Base-by-base conservation (phyloP, 2,329 filamentous ascomycete species). In the Dryadomyces sulphureus region DNA sequence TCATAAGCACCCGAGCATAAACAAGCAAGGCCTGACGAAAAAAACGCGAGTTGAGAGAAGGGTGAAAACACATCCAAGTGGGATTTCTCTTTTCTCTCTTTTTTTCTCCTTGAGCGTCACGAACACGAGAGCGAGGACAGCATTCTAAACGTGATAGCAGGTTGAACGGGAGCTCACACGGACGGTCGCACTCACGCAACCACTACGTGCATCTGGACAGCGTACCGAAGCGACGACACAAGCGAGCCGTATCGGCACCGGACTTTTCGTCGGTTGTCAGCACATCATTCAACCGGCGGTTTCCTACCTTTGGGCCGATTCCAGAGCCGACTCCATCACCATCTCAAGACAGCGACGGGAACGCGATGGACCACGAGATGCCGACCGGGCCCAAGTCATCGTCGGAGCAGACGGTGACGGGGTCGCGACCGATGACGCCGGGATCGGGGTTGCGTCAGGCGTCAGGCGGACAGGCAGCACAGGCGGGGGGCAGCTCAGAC, bases 201-300 rank as follows among this genome's bases (percentile, higher is more conserved):
- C 20, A 35, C 21, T 48, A 52, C 6, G 43, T 54, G 7, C 52
- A 43, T 27, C 49, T 59, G 48, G 52, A 57, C 39, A 44, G 49
- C 24, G 43, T 53, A 34, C 41, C 50, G 24, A 48, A 57, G 1
- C 62, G 55, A 42, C 54, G 58, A 32, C 70, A 75, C 54, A 73
- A 72, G 54, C 60, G 70, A 48, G 65, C 70, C 3, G 63, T 65
- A 17, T 74, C 71, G 8, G 71, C 69, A 7, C 70, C 71, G 11
- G 62, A 67, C 48, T 66, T 69, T 45, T 57, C 62, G 8, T 59
- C 56, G 5, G 51, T 59, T n/a, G 52, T 41, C 5, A 50, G 39
- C 20, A 49, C 21, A 44, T 51, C 25, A 41, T 57, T 47, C 52
- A 51, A 38, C 27, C 45, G n/a, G 25, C 50, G 48, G 2, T 54